Conservation (phyloP, 1,284 basidiomycete species). For the Coniophora puteana region DNA sequence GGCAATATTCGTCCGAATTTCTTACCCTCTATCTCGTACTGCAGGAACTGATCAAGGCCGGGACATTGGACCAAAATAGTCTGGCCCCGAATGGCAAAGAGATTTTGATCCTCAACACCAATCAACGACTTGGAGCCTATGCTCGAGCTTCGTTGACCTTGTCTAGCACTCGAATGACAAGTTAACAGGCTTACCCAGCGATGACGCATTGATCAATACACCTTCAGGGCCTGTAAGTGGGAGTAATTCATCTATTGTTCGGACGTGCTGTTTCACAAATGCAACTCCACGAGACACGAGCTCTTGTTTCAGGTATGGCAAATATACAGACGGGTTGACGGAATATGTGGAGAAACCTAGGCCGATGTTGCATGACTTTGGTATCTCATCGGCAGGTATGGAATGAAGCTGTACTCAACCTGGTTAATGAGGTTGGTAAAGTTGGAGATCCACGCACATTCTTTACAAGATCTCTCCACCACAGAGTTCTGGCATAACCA, state of each 20-base stretch:
- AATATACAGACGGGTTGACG: conserved; percentile 43
- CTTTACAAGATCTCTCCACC: conserved; percentile 50
- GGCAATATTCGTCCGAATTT: background rate
- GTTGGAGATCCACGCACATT: conserved; percentile 34
- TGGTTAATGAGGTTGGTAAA: background rate
- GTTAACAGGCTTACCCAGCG: conserved; percentile 34
- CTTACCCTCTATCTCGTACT: conserved; percentile 15
- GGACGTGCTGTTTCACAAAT: conserved; percentile 28
- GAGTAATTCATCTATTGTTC: conserved; percentile 39
- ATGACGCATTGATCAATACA: conserved; percentile 46
- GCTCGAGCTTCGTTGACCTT: background rate
- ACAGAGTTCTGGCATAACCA: too few species aligned
- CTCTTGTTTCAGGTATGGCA: conserved; percentile 44
- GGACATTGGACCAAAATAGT: conserved; percentile 59
- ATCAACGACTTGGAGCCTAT: conserved; percentile 52
- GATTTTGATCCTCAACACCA: conserved; percentile 53
- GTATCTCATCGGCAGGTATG: conserved; percentile 33
- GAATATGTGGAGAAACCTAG: conserved; percentile 44
- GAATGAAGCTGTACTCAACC: conserved; percentile 29
- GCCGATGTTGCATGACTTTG: conserved; percentile 31
- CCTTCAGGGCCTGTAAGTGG: conserved; percentile 31
- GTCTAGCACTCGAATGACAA: background rate
- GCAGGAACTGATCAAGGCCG: conserved; percentile 36
- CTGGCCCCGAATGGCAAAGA: conserved; percentile 72
- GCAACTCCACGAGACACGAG: conserved; percentile 28